Percentiles rank a stretch among this genome's conserved stretches.
phyloP scores from a whole-genome alignment of 768 basidiomycete genomes.

The Lentinula aciculospora region DNA sequence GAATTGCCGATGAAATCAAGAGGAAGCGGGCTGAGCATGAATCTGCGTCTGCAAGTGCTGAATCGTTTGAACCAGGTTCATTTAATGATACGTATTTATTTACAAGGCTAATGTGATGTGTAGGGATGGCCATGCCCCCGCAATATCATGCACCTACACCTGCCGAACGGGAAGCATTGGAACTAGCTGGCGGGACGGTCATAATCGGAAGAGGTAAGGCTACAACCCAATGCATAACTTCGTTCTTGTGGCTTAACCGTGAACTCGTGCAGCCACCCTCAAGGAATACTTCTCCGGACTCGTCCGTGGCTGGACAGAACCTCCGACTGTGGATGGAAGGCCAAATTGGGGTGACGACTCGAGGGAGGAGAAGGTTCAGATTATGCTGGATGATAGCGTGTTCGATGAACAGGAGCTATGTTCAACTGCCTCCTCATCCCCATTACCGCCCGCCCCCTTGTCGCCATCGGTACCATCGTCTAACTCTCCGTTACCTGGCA shows the following conservation, averaged over 20 bases:
- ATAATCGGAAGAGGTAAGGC: constrained; percentile 61
- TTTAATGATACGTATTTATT: not conserved
- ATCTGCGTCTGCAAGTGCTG: not conserved
- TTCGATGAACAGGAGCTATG: constrained; percentile 63
- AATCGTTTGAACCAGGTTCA: not conserved
- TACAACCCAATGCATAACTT: not conserved
- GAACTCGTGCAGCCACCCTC: constrained; percentile 49
- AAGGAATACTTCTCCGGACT: constrained; percentile 95
- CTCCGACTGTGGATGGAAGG: not conserved
- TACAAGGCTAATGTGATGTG: not conserved
- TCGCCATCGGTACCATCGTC: constrained; percentile 21
- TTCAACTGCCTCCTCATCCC: constrained; percentile 10
- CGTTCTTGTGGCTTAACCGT: not conserved
- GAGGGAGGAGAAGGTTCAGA: constrained; percentile 64
- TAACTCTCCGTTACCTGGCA: constrained; percentile 42
- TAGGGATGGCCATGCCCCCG: constrained; percentile 41
- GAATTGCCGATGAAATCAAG: constrained; percentile 69
- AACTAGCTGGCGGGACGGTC: constrained; percentile 79
- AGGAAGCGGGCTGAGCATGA: constrained; percentile 46
- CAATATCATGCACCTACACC: constrained; percentile 37
- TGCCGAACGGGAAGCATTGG: constrained; percentile 46
- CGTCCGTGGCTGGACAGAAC: constrained; percentile 76
- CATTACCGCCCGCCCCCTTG: constrained; percentile 11
- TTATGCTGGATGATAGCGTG: constrained; percentile 63
- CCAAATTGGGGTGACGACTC: constrained; percentile 52